Evolutionary conservation across 164 flowering plant genomes (phyloP).

Genomic region (Warburgia ugandensis): DNA sequence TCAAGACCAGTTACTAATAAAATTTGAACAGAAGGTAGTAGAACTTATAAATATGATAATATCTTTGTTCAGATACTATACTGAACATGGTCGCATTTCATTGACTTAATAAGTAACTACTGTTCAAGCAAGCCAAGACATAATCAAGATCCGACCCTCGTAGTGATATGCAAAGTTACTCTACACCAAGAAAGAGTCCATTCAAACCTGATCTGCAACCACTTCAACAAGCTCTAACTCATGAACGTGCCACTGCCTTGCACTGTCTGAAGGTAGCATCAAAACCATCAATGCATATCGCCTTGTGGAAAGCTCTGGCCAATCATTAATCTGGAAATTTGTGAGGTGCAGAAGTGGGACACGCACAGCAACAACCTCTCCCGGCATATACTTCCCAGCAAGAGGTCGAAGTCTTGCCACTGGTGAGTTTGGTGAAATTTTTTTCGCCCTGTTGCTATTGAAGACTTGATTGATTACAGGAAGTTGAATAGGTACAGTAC

Average conservation of each 20-base stretch:
- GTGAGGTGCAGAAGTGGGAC: slow-evolving; percentile 80
- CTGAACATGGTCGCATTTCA: no score
- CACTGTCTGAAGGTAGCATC: slow-evolving; percentile 85
- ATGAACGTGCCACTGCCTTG: no score
- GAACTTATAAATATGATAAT: no score
- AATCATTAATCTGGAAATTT: slow-evolving; percentile 65
- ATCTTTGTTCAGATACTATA: no score
- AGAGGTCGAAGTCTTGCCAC: slow-evolving; percentile 59
- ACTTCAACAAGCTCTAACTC: slow-evolving; percentile 91
- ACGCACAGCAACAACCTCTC: slow-evolving; percentile 84
- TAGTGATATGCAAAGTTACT: no score
- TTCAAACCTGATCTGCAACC: slow-evolving; percentile 77
- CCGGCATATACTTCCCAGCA: slow-evolving; percentile 56
- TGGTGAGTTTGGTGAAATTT: slow-evolving; percentile 63
- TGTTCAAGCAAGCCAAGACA: no score
- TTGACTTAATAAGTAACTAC: no score
- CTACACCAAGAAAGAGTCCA: neutral
- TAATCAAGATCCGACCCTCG: no score
- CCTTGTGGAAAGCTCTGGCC: slow-evolving; percentile 76
- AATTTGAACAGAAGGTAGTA: no score
- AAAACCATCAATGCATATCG: slow-evolving; percentile 83
- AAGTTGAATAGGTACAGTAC: slow-evolving; percentile 68
- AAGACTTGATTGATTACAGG: slow-evolving; percentile 71
- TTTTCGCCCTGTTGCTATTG: slow-evolving; percentile 53
- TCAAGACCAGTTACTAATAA: no score